Percentiles rank a stretch among this genome's conserved stretches.
These are phyloP conservation scores for Carnegiea gigantea DNA, from an alignment of 179 eudicot species.

Conservation along the genomic window DNA sequence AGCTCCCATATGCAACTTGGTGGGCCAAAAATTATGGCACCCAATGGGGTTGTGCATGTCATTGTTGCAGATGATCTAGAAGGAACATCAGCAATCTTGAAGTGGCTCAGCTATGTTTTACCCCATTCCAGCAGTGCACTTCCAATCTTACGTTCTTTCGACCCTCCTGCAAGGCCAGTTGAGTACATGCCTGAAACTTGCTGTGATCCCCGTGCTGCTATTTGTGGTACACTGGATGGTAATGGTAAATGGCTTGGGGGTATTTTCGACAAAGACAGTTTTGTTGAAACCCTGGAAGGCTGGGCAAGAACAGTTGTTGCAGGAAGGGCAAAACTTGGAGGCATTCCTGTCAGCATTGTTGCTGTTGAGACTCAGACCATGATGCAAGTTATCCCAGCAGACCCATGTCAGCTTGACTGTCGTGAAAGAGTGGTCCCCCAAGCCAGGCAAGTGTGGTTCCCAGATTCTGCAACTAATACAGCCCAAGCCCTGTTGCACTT, in stretches of 20 bases:
- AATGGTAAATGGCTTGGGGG: constrained; percentile 91
- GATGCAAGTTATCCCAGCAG: constrained; percentile 97
- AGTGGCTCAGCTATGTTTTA: constrained; percentile 95
- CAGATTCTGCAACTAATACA: constrained; percentile 91
- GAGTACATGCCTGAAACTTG: constrained; percentile 82
- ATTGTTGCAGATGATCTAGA: constrained; percentile 95
- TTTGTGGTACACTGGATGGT: constrained; percentile 54
- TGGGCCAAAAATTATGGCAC: constrained; percentile 98
- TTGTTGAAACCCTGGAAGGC: constrained; percentile 90
- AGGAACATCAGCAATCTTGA: constrained; percentile 76
- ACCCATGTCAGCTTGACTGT: constrained; percentile 97
- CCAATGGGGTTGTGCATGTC: constrained; percentile 93
- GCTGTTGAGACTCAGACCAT: constrained; percentile 98
- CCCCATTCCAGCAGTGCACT: constrained; percentile 75
- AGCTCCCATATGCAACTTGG: constrained; percentile 99
- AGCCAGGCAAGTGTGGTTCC: constrained; percentile 99
- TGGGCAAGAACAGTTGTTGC: constrained; percentile 99
- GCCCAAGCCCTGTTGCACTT: constrained; percentile 98
- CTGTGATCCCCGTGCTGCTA: constrained; percentile 98
- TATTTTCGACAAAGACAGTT: constrained; percentile 83
- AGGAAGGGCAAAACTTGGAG: constrained; percentile 97
- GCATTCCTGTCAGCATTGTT: constrained; percentile 91
- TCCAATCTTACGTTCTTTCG: constrained; percentile 67
- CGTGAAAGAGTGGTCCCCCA: constrained; percentile 96
- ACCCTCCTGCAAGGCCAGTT: constrained; percentile 76